Base-by-base conservation (phyloP, 768 basidiomycete species). In the Termitomyces heimii region DNA sequence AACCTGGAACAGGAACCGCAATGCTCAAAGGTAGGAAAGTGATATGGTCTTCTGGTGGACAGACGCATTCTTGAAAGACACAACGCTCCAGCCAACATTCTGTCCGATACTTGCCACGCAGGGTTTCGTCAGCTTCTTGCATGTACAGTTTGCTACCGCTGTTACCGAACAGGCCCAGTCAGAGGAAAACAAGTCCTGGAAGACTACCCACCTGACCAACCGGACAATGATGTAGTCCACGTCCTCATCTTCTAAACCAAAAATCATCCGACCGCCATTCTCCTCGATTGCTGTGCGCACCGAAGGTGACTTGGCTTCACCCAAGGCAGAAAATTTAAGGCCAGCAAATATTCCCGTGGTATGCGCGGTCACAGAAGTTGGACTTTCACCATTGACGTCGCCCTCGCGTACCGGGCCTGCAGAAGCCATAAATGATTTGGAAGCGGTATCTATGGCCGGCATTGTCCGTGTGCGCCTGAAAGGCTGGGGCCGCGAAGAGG, bases 61-160 rank as follows among this genome's bases (percentile, higher is more conserved):
- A 86, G 51, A 96, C 71, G n/a, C 81, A 78, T 45, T 90, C 87
- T 56, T 86, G 84, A 54, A 82, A 86, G 14, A 93, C 79, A 63
- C 91, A 96, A 44, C 82, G 82, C 68, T 98, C 94, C 1, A 98
- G 76, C 94, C 94, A 98, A 67, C 92, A 95, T 69, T 97, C 94
- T 0, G 94, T 96, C 44, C 94, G 82, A 64, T 85, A 92, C 62
- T 83, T 86, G 3, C 62, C 54, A 46, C 81, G 77, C 60, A 76
- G 63, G 0, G 35, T 12, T 7, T 73, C 69, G 53, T 85, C 82
- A 5, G 69, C 65, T 65, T 90, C 88, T 32, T 80, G 77, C 3
- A 70, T 72, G 61, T 78, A 89, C n/a, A 89, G 60, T 60, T 82
- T 83, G 62, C 86, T 89, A 28, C 88, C 89, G 63, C 89, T 92